A percentile compares a stretch with the other conserved stretches of the same genome.
Conservation (phyloP, 2,329 filamentous ascomycete genomes). For the Colletotrichum paranaense region DNA sequence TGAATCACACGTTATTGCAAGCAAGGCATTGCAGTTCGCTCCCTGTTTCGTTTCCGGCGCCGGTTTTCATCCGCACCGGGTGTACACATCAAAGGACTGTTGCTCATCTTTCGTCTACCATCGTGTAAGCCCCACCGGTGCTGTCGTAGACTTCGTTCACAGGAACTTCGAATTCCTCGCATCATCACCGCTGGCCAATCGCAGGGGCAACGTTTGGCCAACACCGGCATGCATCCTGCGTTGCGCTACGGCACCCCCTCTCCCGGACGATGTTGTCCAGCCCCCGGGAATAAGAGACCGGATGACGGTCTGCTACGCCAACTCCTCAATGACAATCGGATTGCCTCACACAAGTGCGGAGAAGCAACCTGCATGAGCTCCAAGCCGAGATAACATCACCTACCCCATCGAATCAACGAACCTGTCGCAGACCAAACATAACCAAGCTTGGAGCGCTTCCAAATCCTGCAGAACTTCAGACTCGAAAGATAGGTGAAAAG, state of each 20-base stretch:
- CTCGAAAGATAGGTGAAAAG: background rate
- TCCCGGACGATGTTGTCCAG: background rate
- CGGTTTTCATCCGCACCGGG: background rate
- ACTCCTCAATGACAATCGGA: background rate
- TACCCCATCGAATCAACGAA: too few relatives aligned
- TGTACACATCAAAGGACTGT: background rate
- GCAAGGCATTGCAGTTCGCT: background rate
- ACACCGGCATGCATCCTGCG: background rate
- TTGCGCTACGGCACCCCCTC: background rate
- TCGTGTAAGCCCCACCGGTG: background rate
- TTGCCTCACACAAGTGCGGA: background rate
- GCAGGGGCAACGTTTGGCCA: background rate
- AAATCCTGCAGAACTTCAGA: background rate
- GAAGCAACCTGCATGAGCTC: background rate
- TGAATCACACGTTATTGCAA: background rate
- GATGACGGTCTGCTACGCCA: background rate
- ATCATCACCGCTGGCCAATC: background rate
- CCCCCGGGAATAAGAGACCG: background rate
- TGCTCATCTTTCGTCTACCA: background rate
- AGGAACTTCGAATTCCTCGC: background rate
- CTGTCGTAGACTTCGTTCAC: background rate
- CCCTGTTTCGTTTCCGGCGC: too few relatives aligned
- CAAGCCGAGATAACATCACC: background rate
- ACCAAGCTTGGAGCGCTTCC: too few relatives aligned
- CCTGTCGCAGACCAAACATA: too few relatives aligned